phyloP scores from a whole-genome alignment of 768 basidiomycete species.

The Auricularia heimuer region DNA sequence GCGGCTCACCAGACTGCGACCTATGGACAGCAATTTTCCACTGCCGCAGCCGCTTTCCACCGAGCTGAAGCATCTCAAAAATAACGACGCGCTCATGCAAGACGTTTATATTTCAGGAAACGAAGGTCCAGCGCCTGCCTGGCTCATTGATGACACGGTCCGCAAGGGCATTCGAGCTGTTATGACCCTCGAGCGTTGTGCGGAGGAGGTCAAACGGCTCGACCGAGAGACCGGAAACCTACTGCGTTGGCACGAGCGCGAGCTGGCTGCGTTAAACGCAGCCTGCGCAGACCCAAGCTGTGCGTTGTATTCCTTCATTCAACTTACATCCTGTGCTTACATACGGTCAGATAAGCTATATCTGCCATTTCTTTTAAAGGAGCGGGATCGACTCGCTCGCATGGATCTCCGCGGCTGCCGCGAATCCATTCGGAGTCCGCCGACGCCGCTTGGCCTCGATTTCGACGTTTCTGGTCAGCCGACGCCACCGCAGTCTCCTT shows the following conservation, averaged over 20 bases:
- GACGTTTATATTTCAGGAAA: conserved; percentile 26
- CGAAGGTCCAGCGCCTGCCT: conserved; percentile 14
- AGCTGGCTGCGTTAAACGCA: conserved; percentile 6
- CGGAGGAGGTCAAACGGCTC: conserved; percentile 21
- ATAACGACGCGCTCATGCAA: conserved; percentile 21
- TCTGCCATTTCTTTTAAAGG: too few species aligned
- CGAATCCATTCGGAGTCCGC: too few species aligned
- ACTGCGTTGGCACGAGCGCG: conserved; percentile 24
- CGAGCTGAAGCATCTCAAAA: conserved; percentile 14
- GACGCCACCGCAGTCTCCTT: too few species aligned
- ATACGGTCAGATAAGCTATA: background rate
- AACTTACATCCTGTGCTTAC: background rate
- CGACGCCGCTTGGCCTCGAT: too few species aligned
- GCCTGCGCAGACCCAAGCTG: background rate
- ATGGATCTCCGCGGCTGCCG: too few species aligned
- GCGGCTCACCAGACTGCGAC: conserved; percentile 16
- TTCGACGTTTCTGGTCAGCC: too few species aligned
- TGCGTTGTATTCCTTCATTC: background rate
- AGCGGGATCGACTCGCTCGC: too few species aligned
- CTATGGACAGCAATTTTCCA: conserved; percentile 19
- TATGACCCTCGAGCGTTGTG: conserved; percentile 20
- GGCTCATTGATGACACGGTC: conserved; percentile 25
- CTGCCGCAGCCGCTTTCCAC: conserved; percentile 25
- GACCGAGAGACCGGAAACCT: conserved; percentile 25
- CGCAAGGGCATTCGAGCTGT: conserved; percentile 23